phyloP scores from a whole-genome alignment of 2,329 filamentous ascomycete species.

The Ascosphaera apis region DNA sequence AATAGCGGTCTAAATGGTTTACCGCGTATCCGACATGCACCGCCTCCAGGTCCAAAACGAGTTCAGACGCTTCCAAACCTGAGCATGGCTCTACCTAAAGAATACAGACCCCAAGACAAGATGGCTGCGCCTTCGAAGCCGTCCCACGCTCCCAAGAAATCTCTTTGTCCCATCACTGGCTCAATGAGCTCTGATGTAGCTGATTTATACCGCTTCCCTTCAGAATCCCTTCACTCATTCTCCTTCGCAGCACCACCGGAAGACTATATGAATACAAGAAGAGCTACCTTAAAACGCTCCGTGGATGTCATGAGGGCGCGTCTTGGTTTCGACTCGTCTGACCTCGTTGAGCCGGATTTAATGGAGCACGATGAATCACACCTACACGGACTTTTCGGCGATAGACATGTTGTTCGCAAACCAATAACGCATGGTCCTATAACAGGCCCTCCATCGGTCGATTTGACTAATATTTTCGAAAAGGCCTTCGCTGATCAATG shows the following conservation, averaged over 20 bases:
- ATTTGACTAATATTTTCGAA: slow-evolving; percentile 65
- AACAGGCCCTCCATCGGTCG: slow-evolving; percentile 54
- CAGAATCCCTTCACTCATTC: slow-evolving; percentile 92
- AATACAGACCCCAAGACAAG: no score
- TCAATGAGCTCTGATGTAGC: no score
- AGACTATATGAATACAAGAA: slow-evolving; percentile 71
- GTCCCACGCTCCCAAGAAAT: no score
- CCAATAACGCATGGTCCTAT: no score
- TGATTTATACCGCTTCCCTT: slow-evolving; percentile 78
- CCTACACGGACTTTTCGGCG: slow-evolving; percentile 19
- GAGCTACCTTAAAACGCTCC: slow-evolving; percentile 79
- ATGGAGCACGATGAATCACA: slow-evolving; percentile 39
- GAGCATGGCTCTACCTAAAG: no score
- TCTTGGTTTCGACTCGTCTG: slow-evolving; percentile 56
- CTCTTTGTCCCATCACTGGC: no score
- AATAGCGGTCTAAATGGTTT: no score
- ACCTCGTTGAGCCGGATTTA: slow-evolving; percentile 61
- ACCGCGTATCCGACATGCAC: slow-evolving; percentile 81
- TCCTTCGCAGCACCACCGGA: slow-evolving; percentile 93
- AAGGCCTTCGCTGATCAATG: slow-evolving; percentile 48
- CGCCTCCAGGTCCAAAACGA: no score
- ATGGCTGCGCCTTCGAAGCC: no score
- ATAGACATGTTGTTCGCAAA: no score
- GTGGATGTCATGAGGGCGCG: slow-evolving; percentile 94
- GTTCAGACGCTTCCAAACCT: no score